Conservation (phyloP, 2,329 filamentous ascomycete species). For the Fusarium nurragi region DNA sequence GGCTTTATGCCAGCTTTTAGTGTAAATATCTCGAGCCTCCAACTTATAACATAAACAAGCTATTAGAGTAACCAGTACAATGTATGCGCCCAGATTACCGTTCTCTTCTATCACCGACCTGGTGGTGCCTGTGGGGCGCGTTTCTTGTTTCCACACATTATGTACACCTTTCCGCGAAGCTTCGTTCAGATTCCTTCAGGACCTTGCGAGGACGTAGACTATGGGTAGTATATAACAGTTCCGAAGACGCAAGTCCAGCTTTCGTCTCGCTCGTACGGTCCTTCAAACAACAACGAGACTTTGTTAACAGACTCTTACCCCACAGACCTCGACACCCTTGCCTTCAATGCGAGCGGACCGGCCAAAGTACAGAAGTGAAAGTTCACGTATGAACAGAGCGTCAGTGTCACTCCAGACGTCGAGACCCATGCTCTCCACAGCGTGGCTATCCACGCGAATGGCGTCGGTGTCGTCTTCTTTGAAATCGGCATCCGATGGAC, state of each 20-base stretch:
- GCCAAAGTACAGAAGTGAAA: slow-evolving; percentile 72
- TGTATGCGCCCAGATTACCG: not conserved
- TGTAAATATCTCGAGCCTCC: not conserved
- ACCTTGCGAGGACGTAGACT: slow-evolving; percentile 24
- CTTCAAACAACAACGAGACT: not conserved
- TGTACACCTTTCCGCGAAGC: slow-evolving; percentile 13
- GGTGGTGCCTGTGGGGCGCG: slow-evolving; percentile 19
- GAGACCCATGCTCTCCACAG: slow-evolving; percentile 76
- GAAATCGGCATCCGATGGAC: slow-evolving; percentile 32
- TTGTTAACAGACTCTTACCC: slow-evolving; percentile 71
- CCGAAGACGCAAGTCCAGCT: slow-evolving; percentile 42
- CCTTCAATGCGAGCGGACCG: slow-evolving; percentile 70
- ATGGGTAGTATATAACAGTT: slow-evolving; percentile 28
- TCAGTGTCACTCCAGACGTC: slow-evolving; percentile 80
- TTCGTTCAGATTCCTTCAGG: slow-evolving; percentile 5
- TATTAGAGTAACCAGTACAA: not conserved
- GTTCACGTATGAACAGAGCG: slow-evolving; percentile 71
- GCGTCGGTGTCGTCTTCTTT: slow-evolving; percentile 50
- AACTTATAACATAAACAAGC: not conserved
- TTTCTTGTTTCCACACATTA: slow-evolving; percentile 27
- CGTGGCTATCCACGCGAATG: slow-evolving; percentile 69
- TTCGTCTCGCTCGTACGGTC: slow-evolving; percentile 26
- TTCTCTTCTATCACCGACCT: slow-evolving; percentile 1
- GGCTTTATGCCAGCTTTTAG: not conserved
- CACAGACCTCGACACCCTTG: slow-evolving; percentile 78